phyloP scores from a whole-genome alignment of 768 basidiomycete genomes.

The Hygrophorus russula region DNA sequence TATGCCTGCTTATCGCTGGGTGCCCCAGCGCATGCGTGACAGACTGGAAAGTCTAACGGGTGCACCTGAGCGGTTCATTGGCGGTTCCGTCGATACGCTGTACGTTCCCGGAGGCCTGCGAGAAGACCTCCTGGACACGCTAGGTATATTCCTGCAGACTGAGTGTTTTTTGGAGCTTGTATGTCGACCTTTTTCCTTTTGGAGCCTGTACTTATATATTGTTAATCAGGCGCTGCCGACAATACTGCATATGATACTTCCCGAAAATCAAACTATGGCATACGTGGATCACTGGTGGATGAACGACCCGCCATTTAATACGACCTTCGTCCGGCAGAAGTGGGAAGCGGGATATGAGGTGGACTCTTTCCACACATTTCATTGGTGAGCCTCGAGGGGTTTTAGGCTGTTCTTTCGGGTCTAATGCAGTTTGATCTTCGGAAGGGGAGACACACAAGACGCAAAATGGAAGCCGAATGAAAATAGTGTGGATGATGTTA shows the following conservation, averaged over 20 bases:
- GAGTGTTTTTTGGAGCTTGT: constrained; percentile 36
- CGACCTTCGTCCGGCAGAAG: constrained; percentile 31
- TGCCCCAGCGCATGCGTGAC: constrained; percentile 23
- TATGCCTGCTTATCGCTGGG: constrained; percentile 27
- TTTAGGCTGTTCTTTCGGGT: too few relatives aligned
- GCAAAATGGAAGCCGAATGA: constrained; percentile 5
- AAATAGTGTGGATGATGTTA: constrained; percentile 4
- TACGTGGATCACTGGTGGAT: constrained; percentile 47
- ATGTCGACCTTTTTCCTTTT: too few relatives aligned
- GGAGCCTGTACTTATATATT: too few relatives aligned
- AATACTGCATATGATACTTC: constrained; percentile 28
- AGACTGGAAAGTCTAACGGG: constrained; percentile 23
- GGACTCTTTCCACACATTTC: constrained; percentile 40
- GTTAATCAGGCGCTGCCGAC: constrained; percentile 25
- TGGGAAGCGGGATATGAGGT: constrained; percentile 37
- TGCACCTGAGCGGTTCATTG: constrained; percentile 27
- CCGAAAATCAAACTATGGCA: constrained; percentile 27
- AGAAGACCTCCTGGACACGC: too few relatives aligned
- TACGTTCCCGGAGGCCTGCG: constrained; percentile 29
- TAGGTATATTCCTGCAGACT: constrained; percentile 35
- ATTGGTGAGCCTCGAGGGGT: constrained; percentile 32
- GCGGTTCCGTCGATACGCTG: constrained; percentile 37
- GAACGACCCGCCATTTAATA: constrained; percentile 32
- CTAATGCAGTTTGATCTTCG: neutral
- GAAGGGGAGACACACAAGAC: neutral